Evolutionary conservation across 2,329 filamentous ascomycete species (phyloP).

Genomic region (Stagonosporopsis chrysanthemi): DNA sequence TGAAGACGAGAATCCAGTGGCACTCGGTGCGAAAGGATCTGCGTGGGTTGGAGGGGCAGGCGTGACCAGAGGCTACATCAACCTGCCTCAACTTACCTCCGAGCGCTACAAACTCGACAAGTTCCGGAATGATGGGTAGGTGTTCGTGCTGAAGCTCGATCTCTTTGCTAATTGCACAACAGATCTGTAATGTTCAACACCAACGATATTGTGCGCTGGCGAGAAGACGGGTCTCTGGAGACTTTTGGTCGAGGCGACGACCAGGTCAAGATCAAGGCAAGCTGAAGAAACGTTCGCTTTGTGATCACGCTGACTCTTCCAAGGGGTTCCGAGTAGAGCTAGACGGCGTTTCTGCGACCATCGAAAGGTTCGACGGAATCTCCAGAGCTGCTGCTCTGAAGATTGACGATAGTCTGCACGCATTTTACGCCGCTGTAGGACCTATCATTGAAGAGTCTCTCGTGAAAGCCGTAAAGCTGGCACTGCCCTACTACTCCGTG

Average conservation of each 20-base stretch:
- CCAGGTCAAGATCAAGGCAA: constrained; percentile 66
- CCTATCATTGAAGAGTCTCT: constrained; percentile 43
- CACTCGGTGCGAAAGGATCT: constrained; percentile 58
- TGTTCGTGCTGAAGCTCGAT: neutral
- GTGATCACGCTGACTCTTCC: constrained; percentile 11
- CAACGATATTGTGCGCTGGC: constrained; percentile 66
- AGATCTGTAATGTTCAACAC: constrained; percentile 65
- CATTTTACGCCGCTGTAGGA: constrained; percentile 57
- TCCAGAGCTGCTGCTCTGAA: constrained; percentile 58
- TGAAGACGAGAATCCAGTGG: constrained; percentile 55
- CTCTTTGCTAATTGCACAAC: neutral
- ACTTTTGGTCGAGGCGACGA: constrained; percentile 67
- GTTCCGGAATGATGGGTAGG: constrained; percentile 61
- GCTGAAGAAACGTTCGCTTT: neutral
- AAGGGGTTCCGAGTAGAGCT: constrained; percentile 68
- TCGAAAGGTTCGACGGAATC: constrained; percentile 47
- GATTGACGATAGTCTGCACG: constrained; percentile 60
- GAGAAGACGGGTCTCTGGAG: constrained; percentile 61
- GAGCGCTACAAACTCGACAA: constrained; percentile 60
- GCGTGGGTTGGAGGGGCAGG: constrained; percentile 67
- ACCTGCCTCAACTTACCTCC: constrained; percentile 60
- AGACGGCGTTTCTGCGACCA: constrained; percentile 59
- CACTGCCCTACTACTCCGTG: constrained; percentile 64
- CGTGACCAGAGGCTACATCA: constrained; percentile 64
- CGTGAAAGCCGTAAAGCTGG: constrained; percentile 50